phyloP scores from a whole-genome alignment of 108 stramenopile species.

The Nitzschia sp. region DNA sequence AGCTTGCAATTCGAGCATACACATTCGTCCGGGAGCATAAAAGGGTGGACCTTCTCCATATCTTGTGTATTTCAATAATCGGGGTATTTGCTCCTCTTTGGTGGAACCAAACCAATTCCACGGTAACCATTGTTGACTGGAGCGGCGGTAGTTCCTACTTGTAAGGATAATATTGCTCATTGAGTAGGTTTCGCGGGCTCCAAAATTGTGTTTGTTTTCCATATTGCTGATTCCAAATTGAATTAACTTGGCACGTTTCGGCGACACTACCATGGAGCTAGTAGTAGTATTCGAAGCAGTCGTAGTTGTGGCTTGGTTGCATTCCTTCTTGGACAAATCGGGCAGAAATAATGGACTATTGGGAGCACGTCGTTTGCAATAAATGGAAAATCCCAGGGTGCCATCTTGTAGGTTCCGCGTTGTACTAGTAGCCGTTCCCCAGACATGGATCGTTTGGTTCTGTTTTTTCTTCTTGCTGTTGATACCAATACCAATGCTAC shows the following conservation, averaged over 20 bases:
- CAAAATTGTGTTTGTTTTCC: constrained; percentile 54
- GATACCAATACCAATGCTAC: too few species aligned
- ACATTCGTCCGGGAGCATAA: constrained; percentile 75
- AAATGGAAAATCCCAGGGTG: constrained; percentile 47
- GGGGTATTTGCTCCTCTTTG: background rate
- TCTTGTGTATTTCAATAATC: constrained; percentile 52
- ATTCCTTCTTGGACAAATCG: constrained; percentile 24
- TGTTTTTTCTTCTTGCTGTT: too few species aligned
- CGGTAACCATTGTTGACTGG: background rate
- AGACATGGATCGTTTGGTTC: constrained; percentile 7
- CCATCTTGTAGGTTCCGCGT: background rate
- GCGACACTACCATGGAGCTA: constrained; percentile 38
- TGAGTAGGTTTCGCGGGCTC: constrained; percentile 74
- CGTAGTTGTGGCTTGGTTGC: background rate
- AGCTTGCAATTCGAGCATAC: constrained; percentile 69
- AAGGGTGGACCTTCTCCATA: constrained; percentile 87
- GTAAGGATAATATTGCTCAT: constrained; percentile 32
- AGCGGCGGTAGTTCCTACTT: background rate
- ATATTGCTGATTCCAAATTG: constrained; percentile 54
- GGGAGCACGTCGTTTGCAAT: constrained; percentile 37
- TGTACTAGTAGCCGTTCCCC: background rate
- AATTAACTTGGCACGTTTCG: constrained; percentile 52
- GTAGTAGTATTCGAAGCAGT: background rate
- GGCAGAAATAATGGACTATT: constrained; percentile 32
- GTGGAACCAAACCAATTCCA: background rate